Conservation (phyloP, 768 basidiomycete species). For the Cystoderma amianthinum region DNA sequence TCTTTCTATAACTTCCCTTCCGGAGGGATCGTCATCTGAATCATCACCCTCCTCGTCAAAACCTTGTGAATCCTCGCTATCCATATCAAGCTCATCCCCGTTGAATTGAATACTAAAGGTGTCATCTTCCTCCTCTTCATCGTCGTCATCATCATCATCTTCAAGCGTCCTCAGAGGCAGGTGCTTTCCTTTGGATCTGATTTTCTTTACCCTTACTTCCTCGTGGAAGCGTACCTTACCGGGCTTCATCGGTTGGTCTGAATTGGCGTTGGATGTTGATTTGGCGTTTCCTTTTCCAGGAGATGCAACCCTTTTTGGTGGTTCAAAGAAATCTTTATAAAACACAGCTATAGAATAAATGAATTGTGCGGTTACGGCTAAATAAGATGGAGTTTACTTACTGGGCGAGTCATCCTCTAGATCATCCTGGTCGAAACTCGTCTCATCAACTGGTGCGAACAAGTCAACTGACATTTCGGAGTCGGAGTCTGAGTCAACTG, state of each 20-base stretch:
- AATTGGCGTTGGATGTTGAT: conserved; percentile 10
- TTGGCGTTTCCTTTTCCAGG: conserved; percentile 7
- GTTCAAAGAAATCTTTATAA: conserved; percentile 80
- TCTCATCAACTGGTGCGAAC: conserved; percentile 53
- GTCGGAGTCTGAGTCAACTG: conserved; percentile 42
- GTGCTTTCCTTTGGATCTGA: conserved; percentile 66
- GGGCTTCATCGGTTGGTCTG: conserved; percentile 10
- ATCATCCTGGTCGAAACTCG: conserved; percentile 36
- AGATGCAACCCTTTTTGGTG: conserved; percentile 28
- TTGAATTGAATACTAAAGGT: conserved; percentile 15
- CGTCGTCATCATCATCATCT: conserved; percentile 25
- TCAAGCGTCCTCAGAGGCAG: conserved; percentile 42
- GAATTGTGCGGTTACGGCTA: too few species aligned
- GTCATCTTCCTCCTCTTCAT: conserved; percentile 18
- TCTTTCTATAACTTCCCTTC: conserved; percentile 51
- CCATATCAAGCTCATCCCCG: conserved; percentile 11
- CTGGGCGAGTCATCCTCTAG: conserved; percentile 31
- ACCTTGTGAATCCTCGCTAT: too few species aligned
- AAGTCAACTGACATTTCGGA: conserved; percentile 51
- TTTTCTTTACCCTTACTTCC: conserved; percentile 74
- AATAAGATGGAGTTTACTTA: conserved; percentile 20
- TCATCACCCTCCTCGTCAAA: conserved; percentile 24
- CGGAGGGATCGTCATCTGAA: conserved; percentile 21
- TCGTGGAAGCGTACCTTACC: conserved; percentile 74
- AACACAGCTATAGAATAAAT: conserved; percentile 37